These are phyloP conservation scores for Lactifluus pinguis DNA, from an alignment of 768 basidiomycete genomes.

Conservation along the genomic window DNA sequence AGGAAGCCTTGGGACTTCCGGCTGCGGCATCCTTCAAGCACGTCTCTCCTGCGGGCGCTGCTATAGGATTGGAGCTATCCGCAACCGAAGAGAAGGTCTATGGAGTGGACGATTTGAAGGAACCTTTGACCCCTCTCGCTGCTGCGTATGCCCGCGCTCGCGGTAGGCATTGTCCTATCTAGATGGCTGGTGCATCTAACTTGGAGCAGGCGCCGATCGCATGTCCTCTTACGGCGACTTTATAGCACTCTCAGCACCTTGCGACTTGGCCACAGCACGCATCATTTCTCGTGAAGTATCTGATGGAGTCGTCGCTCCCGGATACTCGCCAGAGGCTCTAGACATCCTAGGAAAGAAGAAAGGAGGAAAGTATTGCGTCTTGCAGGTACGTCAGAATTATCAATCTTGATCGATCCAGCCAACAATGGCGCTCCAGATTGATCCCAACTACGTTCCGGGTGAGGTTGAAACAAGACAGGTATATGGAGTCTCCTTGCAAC, in stretches of 20 bases:
- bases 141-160: conserved; percentile 93
- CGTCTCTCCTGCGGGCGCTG: conserved; percentile 96
- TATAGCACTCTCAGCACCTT: conserved; percentile 87
- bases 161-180: conserved; percentile 35
- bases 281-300: conserved; percentile 99
- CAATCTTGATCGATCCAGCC: not conserved
- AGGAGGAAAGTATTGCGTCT: conserved; percentile 95
- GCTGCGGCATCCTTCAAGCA: conserved; percentile 99
- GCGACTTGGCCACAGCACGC: conserved; percentile 89
- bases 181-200: not conserved
- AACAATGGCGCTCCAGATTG: conserved; percentile 49
- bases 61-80: conserved; percentile 77
- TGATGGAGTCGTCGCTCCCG: conserved; percentile 95
- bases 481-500: conserved; percentile 84
- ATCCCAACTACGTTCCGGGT: conserved; percentile 71
- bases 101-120: conserved; percentile 91
- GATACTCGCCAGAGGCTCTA: conserved; percentile 79
- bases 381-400: conserved; percentile 49
- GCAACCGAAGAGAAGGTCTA: conserved; percentile 89
- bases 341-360: conserved; percentile 94
- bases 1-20: conserved; percentile 77
- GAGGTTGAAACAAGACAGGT: conserved; percentile 90
- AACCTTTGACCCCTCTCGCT: conserved; percentile 80
- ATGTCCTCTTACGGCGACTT: conserved; percentile 99
- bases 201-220: conserved; percentile 72